Evolutionary conservation across 169 alveolate species (phyloP).

Genomic region (Cryptosporidium ryanae): DNA sequence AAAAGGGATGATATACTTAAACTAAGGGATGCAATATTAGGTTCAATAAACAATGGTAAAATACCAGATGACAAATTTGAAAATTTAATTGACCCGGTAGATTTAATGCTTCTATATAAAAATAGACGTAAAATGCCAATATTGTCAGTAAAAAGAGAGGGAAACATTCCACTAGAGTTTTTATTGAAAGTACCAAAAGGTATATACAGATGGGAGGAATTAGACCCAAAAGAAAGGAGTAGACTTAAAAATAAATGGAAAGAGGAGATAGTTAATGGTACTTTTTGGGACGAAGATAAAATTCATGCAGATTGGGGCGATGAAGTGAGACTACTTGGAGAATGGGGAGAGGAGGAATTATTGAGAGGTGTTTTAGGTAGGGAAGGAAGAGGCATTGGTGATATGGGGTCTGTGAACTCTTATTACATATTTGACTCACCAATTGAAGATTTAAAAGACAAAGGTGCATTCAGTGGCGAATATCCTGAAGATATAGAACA

Average conservation of each 20-base stretch:
- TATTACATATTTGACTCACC: constrained; percentile 29
- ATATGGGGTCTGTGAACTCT: constrained; percentile 46
- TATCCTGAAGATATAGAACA: constrained; percentile 65
- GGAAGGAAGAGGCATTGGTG: constrained; percentile 3
- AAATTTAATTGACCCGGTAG: constrained; percentile 29
- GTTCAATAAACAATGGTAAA: constrained; percentile 19
- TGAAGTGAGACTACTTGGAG: constrained; percentile 65
- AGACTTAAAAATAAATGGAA: constrained; percentile 57
- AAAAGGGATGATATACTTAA: constrained; percentile 23
- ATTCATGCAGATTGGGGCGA: constrained; percentile 64
- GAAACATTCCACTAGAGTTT: constrained; percentile 49
- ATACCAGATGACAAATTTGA: constrained; percentile 11
- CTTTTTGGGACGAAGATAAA: constrained; percentile 73
- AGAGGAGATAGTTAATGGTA: constrained; percentile 47
- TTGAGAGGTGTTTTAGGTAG: constrained; percentile 48
- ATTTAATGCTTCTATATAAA: constrained; percentile 33
- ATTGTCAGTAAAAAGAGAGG: constrained; percentile 17
- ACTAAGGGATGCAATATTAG: constrained; percentile 17
- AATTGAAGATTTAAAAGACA: constrained; percentile 30
- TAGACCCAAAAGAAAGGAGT: constrained; percentile 44
- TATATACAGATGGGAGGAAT: constrained; percentile 54
- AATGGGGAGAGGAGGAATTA: constrained; percentile 65
- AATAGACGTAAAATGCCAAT: constrained; percentile 47
- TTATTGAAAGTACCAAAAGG: constrained; percentile 39
- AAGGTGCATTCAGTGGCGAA: constrained; percentile 47